Evolutionary conservation across 1,284 basidiomycete species (phyloP).

Genomic region (Coniophora puteana): DNA sequence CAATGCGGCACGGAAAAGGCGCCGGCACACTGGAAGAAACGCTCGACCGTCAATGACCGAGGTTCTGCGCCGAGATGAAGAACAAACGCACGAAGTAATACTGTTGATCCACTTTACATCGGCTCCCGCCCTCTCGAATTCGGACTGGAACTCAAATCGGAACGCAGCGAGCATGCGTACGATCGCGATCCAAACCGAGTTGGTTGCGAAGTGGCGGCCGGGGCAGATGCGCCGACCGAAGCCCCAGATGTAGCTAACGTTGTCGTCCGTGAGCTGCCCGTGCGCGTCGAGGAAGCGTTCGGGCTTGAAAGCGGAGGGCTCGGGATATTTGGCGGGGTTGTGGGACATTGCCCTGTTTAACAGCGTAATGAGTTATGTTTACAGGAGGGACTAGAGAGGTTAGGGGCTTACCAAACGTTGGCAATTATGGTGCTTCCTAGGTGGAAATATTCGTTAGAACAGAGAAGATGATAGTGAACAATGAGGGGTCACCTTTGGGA

Average conservation of each 20-base stretch:
- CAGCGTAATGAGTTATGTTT: not conserved
- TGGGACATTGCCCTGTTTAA: slow-evolving; percentile 4
- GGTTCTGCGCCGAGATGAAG: too few relatives aligned
- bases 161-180: slow-evolving; percentile 3
- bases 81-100: too few relatives aligned
- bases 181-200: slow-evolving; percentile 2
- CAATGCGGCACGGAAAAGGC: too few relatives aligned
- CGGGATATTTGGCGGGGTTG: not conserved
- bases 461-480: not conserved
- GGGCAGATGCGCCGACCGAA: slow-evolving; percentile 9
- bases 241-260: slow-evolving; percentile 7
- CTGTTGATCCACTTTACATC: too few relatives aligned
- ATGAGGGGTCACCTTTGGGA: slow-evolving; percentile 7
- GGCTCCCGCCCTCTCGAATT: not conserved
- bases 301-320: not conserved
- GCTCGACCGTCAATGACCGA: too few relatives aligned
- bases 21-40: too few relatives aligned
- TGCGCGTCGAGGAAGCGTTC: slow-evolving; percentile 1
- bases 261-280: not conserved
- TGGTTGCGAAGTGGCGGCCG: slow-evolving; percentile 6
- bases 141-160: slow-evolving; percentile 11
- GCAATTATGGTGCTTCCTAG: slow-evolving; percentile 27
- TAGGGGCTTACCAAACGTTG: slow-evolving; percentile 23
- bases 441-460: slow-evolving; percentile 16
- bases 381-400: not conserved